Evolutionary conservation across 179 eudicot genomes (phyloP), one percentile per base, ranked within the genome.

Genomic region (Carnegiea gigantea): DNA sequence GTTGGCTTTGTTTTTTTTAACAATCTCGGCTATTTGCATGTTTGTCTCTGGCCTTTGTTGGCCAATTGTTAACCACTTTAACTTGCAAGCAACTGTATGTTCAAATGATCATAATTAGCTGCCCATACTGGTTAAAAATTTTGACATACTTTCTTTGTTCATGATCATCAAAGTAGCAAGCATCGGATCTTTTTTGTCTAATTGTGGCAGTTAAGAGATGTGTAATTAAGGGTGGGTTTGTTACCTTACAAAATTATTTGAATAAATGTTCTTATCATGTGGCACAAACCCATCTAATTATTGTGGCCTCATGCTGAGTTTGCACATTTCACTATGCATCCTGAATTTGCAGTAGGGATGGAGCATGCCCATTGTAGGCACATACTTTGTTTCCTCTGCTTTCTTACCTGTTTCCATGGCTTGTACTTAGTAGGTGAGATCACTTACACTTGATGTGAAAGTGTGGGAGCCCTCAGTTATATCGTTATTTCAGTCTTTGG

Each of bases 381-480:
- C 57, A 51, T 13, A 51, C 14, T 81, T 20, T 60, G n/a, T 26
- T 13, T 65, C 15, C 33, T 12, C 5, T 67, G 13, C 20, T 28
- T 67, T 14, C 40, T 81, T 18, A 80, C 79, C 76, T 73, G 59
- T 64, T 81, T 71, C 51, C n/a, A 24, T 49, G 77, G 23, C 59
- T 59, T 40, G 10, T 57, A 44, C 77, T 80, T 68, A 68, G 70
- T 86, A 95, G 98, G 98, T 95, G 68, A 92, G 99, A 81, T 96
- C 99, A 26, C 88, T 96, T 79, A 96, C 99, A 12, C 99, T 96
- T 78, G 99, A 96, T 89, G 94, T 96, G 38, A 96, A 91, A 90
- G 98, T 92, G 77, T 96, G 99, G 99, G 99, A 96, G 84, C 93
- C 97, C 49, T 92, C 99, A 6, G 97, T 96, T 33, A 89, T 96